These are phyloP conservation scores for Astathelohania contejeani DNA, from an alignment of 371 early-diverging fungal genomes.

Conservation along the genomic window DNA sequence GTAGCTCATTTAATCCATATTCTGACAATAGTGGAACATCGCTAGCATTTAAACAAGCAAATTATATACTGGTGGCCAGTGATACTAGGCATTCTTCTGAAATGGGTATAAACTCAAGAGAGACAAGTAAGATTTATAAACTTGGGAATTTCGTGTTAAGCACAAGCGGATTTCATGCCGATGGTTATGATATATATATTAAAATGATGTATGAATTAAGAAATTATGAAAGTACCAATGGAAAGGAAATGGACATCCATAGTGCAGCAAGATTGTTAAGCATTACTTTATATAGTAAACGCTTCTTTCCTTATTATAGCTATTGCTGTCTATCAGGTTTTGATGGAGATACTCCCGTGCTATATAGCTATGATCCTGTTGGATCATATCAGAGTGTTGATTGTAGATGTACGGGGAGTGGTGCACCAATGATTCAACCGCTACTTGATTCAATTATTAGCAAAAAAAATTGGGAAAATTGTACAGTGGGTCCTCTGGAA, in stretches of 20 bases:
- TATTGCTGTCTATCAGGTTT: constrained; percentile 76
- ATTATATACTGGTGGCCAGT: constrained; percentile 77
- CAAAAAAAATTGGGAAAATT: constrained; percentile 46
- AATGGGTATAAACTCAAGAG: constrained; percentile 79
- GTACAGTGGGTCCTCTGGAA: constrained; percentile 15
- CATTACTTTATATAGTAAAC: constrained; percentile 71
- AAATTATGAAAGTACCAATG: constrained; percentile 54
- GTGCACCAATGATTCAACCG: constrained; percentile 77
- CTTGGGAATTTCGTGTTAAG: constrained; percentile 65
- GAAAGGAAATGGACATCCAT: constrained; percentile 72
- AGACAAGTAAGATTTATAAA: constrained; percentile 71
- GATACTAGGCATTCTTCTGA: constrained; percentile 92
- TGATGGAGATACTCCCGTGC: constrained; percentile 58
- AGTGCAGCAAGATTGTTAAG: constrained; percentile 79
- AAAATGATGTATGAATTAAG: constrained; percentile 60
- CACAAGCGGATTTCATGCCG: constrained; percentile 80
- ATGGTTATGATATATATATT: constrained; percentile 67
- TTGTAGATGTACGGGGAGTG: constrained; percentile 72
- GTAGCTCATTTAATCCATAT: constrained; percentile 49
- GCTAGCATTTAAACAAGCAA: constrained; percentile 75
- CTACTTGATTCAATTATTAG: constrained; percentile 83
- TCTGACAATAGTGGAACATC: constrained; percentile 66
- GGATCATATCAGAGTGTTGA: constrained; percentile 71
- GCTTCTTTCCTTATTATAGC: constrained; percentile 94
- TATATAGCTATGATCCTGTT: constrained; percentile 83